Base-by-base conservation (phyloP, 257 asterid species). In the Agastache rugosa region DNA sequence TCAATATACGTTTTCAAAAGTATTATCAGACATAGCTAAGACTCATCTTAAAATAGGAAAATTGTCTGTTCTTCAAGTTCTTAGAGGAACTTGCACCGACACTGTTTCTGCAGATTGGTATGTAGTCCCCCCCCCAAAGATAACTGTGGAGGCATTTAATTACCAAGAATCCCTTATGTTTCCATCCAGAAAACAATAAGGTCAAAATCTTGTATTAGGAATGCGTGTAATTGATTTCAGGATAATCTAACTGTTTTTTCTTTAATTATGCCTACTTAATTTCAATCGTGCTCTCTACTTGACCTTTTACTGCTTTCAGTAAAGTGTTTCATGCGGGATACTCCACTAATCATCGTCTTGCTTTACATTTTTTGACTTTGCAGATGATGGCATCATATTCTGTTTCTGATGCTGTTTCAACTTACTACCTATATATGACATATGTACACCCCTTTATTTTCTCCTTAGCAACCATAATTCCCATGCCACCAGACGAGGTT, bases 381-480 rank as follows among this genome's bases (percentile, higher is more conserved):
- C 92, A 94, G 99, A 94, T 90, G 98, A 92, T 94, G 98, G 98
- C 99, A 75, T 94, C 99, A n/a, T 94, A 94, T 85, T 94, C 99
- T 44, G 99, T 94, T 78, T 94, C 98, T 77, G 98, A 94, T 84
- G 99, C 99, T 87, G 99, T 94, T 77, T 79, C 99, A 73, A 94
- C 99, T 63, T 94, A 94, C 82, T 94, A 90, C 85, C 91, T 94
- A 81, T 94, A 94, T 79, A 92, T 94, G 98, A 92, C 97, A 56
- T 94, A 94, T 63, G 97, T 94, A 67, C 99, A 94, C 84, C 98
- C 99, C 50, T 94, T 94, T 84, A 94, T 94, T 78, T 94, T 94
- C 86, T 94, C 99, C 47, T 97, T 94, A 61, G 97, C 99, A 72
- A 94, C 99, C 77, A 92, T 94, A 65, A 92, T 94, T 73, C 99